phyloP scores from a whole-genome alignment of 2,329 filamentous ascomycete genomes.

The Lizonia empirigonia region DNA sequence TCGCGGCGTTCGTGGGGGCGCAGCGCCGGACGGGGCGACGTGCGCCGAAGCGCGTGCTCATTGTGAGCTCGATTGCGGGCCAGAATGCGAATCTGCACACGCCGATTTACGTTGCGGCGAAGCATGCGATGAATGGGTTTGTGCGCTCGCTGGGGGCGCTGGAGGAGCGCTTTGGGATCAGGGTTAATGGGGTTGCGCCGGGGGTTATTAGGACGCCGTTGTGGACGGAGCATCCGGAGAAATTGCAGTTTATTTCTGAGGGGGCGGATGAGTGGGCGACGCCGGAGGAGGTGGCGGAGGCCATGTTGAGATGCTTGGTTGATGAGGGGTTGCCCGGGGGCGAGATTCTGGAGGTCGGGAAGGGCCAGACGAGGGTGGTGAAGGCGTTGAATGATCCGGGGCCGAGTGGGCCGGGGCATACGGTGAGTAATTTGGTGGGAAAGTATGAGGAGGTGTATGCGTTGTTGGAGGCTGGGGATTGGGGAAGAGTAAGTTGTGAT shows the following conservation, averaged over 20 bases:
- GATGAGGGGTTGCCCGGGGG: slow-evolving; percentile 54
- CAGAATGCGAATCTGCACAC: slow-evolving; percentile 47
- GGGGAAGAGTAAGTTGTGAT: slow-evolving; percentile 40
- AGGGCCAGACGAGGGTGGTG: slow-evolving; percentile 57
- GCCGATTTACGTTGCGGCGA: slow-evolving; percentile 54
- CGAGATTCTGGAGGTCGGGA: slow-evolving; percentile 62
- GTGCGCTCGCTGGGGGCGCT: slow-evolving; percentile 58
- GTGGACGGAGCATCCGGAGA: slow-evolving; percentile 67
- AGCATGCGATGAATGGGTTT: slow-evolving; percentile 55
- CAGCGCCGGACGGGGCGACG: slow-evolving; percentile 5
- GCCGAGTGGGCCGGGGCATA: slow-evolving; percentile 56
- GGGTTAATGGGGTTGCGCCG: slow-evolving; percentile 65
- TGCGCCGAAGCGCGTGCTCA: slow-evolving; percentile 53
- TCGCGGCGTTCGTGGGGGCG: slow-evolving; percentile 52
- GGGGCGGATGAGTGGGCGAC: slow-evolving; percentile 62
- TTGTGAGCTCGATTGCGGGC: slow-evolving; percentile 54
- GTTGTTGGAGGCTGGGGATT: slow-evolving; percentile 57
- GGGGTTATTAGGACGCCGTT: slow-evolving; percentile 66
- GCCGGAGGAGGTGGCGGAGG: slow-evolving; percentile 64
- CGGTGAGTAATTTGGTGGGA: slow-evolving; percentile 50
- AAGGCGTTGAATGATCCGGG: slow-evolving; percentile 60
- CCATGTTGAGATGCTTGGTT: slow-evolving; percentile 62
- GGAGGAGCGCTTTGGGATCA: slow-evolving; percentile 57
- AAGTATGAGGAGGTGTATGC: slow-evolving; percentile 58
- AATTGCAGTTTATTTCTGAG: slow-evolving; percentile 58